Percentiles rank a stretch among this genome's conserved stretches.
Evolutionary conservation across 345 rosid genomes (phyloP).

Genomic region (Eucalyptus cloeziana): DNA sequence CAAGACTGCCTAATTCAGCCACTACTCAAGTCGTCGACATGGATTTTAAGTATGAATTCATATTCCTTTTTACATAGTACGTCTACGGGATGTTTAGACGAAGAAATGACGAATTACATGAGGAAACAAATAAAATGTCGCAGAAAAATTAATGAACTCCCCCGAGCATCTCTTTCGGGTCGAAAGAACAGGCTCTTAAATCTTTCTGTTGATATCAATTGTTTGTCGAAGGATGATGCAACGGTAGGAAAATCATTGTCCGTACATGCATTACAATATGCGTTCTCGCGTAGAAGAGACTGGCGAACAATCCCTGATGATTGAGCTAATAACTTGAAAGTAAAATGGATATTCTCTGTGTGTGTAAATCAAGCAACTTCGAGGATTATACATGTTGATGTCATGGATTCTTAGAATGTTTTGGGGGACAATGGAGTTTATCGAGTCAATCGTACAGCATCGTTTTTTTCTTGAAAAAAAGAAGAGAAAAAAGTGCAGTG

Average conservation of each 20-base stretch:
- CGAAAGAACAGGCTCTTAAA: neutral
- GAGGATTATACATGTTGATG: neutral
- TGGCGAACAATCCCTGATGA: neutral
- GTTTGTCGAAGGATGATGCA: neutral
- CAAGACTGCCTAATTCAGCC: neutral
- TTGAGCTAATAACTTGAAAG: neutral
- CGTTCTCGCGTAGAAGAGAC: neutral
- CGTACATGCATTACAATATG: neutral
- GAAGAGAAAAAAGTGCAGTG: neutral
- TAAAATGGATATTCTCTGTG: neutral
- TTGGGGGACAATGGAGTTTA: neutral
- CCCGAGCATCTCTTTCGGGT: fast-evolving
- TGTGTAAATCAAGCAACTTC: neutral
- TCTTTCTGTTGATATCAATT: neutral
- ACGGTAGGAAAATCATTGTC: neutral
- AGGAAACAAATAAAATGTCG: neutral
- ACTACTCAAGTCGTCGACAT: neutral
- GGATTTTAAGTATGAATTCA: neutral
- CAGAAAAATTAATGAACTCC: neutral
- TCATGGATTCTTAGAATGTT: neutral
- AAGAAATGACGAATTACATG: neutral
- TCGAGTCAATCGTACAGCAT: neutral
- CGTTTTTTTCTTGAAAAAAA: neutral
- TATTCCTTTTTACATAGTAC: neutral
- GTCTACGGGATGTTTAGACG: neutral